These are phyloP conservation scores for Blastocystis hominis DNA, from an alignment of 352 stramenopile species.

Conservation along the genomic window DNA sequence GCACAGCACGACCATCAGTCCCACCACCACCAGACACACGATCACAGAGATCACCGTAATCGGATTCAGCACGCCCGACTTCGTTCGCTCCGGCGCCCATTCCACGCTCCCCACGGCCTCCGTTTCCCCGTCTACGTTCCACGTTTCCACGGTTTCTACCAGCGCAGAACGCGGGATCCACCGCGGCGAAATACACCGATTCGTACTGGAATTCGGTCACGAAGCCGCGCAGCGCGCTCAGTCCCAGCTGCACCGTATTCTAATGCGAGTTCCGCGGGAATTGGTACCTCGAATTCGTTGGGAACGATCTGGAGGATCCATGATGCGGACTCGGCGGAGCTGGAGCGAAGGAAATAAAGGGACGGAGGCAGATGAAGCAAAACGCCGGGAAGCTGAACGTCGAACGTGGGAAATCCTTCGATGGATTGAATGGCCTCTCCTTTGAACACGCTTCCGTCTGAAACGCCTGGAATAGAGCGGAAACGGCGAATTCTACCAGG, in stretches of 20 bases:
- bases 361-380: background rate
- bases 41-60: slow-evolving; percentile 5
- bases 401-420: background rate
- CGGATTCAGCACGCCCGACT: too few relatives aligned
- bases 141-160: background rate
- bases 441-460: background rate
- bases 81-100: background rate
- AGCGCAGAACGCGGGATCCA: too few relatives aligned
- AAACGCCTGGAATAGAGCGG: background rate
- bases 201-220: background rate
- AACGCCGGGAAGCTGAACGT: slow-evolving; percentile 5
- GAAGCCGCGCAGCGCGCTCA: background rate
- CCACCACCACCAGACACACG: background rate
- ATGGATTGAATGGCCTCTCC: background rate
- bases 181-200: background rate
- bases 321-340: background rate
- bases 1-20: background rate
- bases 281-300: background rate
- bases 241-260: background rate
- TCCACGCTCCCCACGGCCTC: background rate
- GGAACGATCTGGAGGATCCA: slow-evolving; percentile 8
- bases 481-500: background rate
- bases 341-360: background rate
- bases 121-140: background rate
- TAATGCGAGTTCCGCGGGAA: background rate